Evolutionary conservation across 495 filamentous ascomycete species (phyloP).

Genomic region (Penicillium robsamsonii): DNA sequence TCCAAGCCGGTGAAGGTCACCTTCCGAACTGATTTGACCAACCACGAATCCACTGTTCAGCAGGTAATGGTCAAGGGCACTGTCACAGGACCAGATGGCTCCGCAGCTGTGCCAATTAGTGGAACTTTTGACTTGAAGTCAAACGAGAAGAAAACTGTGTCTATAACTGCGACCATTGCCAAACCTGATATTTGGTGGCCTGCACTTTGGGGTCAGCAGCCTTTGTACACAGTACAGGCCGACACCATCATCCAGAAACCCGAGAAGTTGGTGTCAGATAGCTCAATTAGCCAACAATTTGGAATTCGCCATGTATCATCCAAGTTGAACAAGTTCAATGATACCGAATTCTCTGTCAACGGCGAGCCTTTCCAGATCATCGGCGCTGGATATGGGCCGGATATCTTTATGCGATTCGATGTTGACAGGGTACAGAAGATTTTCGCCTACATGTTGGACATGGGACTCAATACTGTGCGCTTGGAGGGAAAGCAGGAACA

Average conservation of each 20-base stretch:
- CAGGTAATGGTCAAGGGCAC: slow-evolving; percentile 37
- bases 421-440: slow-evolving; percentile 40
- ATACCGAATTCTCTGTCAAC: slow-evolving; percentile 57
- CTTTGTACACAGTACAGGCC: slow-evolving; percentile 58
- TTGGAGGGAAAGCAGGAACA: slow-evolving; percentile 68
- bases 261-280: slow-evolving; percentile 42
- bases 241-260: slow-evolving; percentile 32
- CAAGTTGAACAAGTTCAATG: slow-evolving; percentile 50
- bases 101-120: slow-evolving; percentile 19
- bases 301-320: slow-evolving; percentile 57
- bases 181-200: slow-evolving; percentile 76
- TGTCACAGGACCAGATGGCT: slow-evolving; percentile 29
- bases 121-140: slow-evolving; percentile 38
- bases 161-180: slow-evolving; percentile 37
- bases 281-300: slow-evolving; percentile 35
- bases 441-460: slow-evolving; percentile 51
- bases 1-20: slow-evolving; percentile 36
- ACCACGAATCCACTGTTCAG: slow-evolving; percentile 41
- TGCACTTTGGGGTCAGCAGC: slow-evolving; percentile 69
- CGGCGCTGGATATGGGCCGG: slow-evolving; percentile 58
- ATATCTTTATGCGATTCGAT: slow-evolving; percentile 61
- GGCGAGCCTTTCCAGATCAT: slow-evolving; percentile 56
- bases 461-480: slow-evolving; percentile 62
- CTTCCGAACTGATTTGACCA: slow-evolving; percentile 48
- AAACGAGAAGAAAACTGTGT: slow-evolving; percentile 37